Base-by-base conservation (phyloP, 2,329 filamentous ascomycete genomes). In the Colletotrichum agaves region DNA sequence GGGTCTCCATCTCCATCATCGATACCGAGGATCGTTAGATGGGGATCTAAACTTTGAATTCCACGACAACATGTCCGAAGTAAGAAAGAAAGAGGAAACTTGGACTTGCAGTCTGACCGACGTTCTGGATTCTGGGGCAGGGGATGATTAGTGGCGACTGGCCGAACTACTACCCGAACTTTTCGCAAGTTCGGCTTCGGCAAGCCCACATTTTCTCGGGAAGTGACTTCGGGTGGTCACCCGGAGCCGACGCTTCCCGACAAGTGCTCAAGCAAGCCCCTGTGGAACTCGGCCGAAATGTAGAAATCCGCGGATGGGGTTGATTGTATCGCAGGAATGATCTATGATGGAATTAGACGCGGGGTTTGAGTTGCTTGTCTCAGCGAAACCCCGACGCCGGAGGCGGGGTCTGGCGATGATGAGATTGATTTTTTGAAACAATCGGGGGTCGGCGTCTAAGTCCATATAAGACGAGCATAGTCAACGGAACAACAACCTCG, bases 1-100 rank as follows among this genome's bases (percentile, higher is more conserved):
- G 44, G 12, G 50, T 17, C 15, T 63, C 43, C 63, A 61, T 17
- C 15, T 63, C 43, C 63, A 61, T 66, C 23, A 7, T 39, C 21
- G 39, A 11, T 23, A 19, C 31, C 5, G 15, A 41, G 44, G 27
- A 13, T 12, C 19, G 31, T 5, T 2, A 3, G 1, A 13, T 39
- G 15, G 21, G 35, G 17, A 31, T n/a, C 15, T n/a, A 12, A 15
- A 27, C 7, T 23, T 23, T 43, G 21, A 56, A 11, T n/a, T 2
- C 21, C 2, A 31, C 3, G 13, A 5, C 5, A 3, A 2, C 13
- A 27, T 7, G 10, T 27, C 52, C 3, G 35, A 31, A 13, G 13
- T 7, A 41, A 19, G 15, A 39, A 12, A 15, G 8, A 15, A 17
- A 13, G 19, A 27, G 3, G 11, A 23, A 44, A 44, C n/a, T n/a